Percentiles rank a stretch among this genome's conserved stretches.
phyloP scores from a whole-genome alignment of 1,284 basidiomycete genomes.

The Pulchroboletus neoregius region DNA sequence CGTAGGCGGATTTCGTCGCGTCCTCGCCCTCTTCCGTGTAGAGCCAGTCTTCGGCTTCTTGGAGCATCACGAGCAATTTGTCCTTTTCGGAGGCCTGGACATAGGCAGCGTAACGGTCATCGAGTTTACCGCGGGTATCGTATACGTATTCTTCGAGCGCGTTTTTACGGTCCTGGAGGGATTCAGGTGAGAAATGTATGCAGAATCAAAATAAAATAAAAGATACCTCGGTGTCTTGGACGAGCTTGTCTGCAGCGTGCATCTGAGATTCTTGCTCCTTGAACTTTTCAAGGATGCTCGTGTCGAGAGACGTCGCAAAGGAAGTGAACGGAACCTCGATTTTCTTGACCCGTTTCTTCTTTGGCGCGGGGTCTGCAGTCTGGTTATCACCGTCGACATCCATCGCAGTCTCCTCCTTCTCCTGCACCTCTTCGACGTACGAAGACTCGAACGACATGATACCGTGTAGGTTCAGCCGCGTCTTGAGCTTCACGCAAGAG shows the following conservation, averaged over 20 bases:
- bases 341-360: conserved; percentile 85
- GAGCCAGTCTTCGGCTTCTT: conserved; percentile 89
- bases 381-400: conserved; percentile 58
- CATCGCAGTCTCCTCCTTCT: conserved; percentile 75
- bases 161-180: conserved; percentile 83
- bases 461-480: conserved; percentile 81
- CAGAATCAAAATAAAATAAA: not conserved
- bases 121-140: conserved; percentile 88
- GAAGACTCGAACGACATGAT: conserved; percentile 81
- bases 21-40: conserved; percentile 96
- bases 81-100: conserved; percentile 74
- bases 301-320: conserved; percentile 61
- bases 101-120: conserved; percentile 76
- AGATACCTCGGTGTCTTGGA: conserved; percentile 87
- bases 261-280: conserved; percentile 83
- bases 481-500: conserved; percentile 84
- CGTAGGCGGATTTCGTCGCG: conserved; percentile 87
- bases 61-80: conserved; percentile 63
- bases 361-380: conserved; percentile 46
- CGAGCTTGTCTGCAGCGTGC: conserved; percentile 88
- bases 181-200: not conserved
- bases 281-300: conserved; percentile 56
- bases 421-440: conserved; percentile 80
- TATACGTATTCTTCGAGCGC: conserved; percentile 97
- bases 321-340: conserved; percentile 72